A percentile compares a stretch with the other conserved stretches of the same genome.
phyloP scores from a whole-genome alignment of 2,329 filamentous ascomycete genomes.

The Beauveria bassiana region DNA sequence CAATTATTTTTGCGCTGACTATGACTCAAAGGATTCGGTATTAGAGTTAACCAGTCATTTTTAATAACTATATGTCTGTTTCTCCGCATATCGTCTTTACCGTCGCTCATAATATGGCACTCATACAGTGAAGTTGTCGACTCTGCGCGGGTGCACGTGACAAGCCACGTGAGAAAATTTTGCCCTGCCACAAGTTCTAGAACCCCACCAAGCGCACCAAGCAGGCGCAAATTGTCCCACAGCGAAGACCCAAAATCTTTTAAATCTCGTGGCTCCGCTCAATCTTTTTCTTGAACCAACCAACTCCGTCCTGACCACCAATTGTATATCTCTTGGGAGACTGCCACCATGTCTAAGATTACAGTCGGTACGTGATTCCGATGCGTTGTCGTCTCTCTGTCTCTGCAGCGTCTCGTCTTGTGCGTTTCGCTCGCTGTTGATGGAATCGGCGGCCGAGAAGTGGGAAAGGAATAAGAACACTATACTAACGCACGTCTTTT shows the following conservation, averaged over 20 bases:
- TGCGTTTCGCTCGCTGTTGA: not conserved
- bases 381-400: not conserved
- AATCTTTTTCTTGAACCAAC: conserved; percentile 17
- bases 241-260: conserved; percentile 14
- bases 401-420: not conserved
- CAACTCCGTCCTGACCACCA: conserved; percentile 49
- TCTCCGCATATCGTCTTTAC: not conserved
- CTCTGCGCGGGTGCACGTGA: conserved; percentile 22
- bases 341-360: conserved; percentile 83
- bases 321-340: conserved; percentile 79
- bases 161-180: conserved; percentile 25
- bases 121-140: not conserved
- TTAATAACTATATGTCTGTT: not conserved
- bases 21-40: not conserved
- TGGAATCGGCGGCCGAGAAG: not conserved
- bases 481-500: conserved; percentile 30
- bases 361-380: conserved; percentile 52
- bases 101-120: not conserved
- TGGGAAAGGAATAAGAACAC: not conserved
- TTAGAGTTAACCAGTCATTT: not conserved
- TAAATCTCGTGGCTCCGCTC: conserved; percentile 16
- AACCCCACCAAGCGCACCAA: conserved; percentile 17
- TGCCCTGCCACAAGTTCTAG: conserved; percentile 22
- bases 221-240: conserved; percentile 17
- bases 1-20: not conserved